Base-by-base conservation (phyloP, 78 protist species). In the Pelomyxa schiedti region DNA sequence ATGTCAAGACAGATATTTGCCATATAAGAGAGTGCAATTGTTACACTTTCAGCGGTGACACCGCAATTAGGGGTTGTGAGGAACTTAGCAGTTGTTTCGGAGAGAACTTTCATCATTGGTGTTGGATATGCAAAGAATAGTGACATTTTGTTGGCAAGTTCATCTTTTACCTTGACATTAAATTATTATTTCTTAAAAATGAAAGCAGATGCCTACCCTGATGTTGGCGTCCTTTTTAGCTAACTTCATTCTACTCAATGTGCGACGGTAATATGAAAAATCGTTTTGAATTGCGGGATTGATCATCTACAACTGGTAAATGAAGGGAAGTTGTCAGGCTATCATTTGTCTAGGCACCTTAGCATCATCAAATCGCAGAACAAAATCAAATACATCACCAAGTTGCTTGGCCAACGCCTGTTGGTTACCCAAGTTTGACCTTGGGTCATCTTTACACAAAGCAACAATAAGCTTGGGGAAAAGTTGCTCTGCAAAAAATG, bases 351-450 rank as follows among this genome's bases (percentile, higher is more conserved):
- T n/a, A n/a, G n/a, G n/a, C n/a, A 80, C 90, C 87, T 87, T 87
- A 63, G 83, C 69, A 32, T 89, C 93, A 41, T 89, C 93, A 28
- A 89, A 89, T 39, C 32, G 74, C 6, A 89, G 76, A 9, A 82
- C 90, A 71, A 89, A 89, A 42, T 89, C 76, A 29, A 89, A 53
- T n/a, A 89, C 64, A 40, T 89, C 93, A 22, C 88, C 89, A 8
- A 89, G 73, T 71, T 89, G 93, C 53, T 89, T 89, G 4, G 88
- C 90, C 9, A 89, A 77, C 39, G 93, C 93, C 83, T 84, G 89
- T 72, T 89, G 82, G 9, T 63, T 42, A 52, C 79, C 81, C 36
- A 87, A 78, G 8, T 69, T 66, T 28, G 65, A 7, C 69, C 66
- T 42, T 42, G 92, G 86, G 69, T 75, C 86, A 58, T 58, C 75